Conservation (phyloP, 805 yeast species). For the Hanseniaspora guilliermondii region DNA sequence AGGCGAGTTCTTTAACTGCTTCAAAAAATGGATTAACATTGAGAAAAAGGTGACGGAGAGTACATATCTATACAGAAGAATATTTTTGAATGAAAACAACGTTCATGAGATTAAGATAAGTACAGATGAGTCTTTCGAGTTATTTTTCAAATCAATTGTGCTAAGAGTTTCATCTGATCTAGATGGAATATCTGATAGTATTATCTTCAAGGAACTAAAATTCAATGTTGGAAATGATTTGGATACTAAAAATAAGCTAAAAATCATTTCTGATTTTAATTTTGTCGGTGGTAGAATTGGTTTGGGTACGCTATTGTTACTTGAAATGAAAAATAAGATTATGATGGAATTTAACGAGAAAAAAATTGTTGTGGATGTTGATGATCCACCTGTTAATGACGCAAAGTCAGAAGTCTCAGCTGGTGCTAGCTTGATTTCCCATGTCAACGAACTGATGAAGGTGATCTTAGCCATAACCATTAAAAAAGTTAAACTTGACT, state of each 20-base stretch:
- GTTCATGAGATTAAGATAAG: not conserved
- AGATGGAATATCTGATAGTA: conserved; percentile 12
- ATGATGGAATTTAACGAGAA: not conserved
- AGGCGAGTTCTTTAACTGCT: conserved; percentile 42
- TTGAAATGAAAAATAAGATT: not conserved
- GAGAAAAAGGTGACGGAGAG: conserved; percentile 57
- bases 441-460: not conserved
- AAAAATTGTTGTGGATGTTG: not conserved
- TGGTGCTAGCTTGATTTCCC: not conserved
- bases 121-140: not conserved
- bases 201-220: conserved; percentile 5
- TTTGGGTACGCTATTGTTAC: not conserved
- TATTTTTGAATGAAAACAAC: conserved; percentile 30
- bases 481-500: not conserved
- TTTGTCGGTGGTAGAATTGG: conserved; percentile 4
- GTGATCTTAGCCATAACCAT: not conserved
- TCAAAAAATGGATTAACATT: conserved; percentile 83
- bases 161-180: conserved; percentile 9
- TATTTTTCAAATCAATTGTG: conserved; percentile 2
- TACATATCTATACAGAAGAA: conserved; percentile 41
- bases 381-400: not conserved
- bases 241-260: not conserved
- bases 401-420: not conserved
- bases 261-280: not conserved
- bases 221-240: not conserved